These are phyloP conservation scores for Daldinia sp. DNA, from an alignment of 2,329 filamentous ascomycete genomes.

Conservation along the genomic window DNA sequence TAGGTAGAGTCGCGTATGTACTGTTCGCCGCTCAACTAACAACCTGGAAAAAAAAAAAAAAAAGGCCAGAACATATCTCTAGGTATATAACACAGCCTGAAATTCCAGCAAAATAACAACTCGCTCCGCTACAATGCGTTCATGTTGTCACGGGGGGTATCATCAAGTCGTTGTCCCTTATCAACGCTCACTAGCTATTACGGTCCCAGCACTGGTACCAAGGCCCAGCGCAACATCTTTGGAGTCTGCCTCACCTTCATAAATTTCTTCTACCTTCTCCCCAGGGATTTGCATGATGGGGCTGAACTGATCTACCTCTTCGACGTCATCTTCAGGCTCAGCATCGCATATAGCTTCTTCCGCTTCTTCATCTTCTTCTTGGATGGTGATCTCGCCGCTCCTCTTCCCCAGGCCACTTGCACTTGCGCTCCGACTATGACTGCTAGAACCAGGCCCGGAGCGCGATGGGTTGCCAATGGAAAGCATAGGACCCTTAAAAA, in stretches of 20 bases:
- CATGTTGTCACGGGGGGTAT: conserved; percentile 20
- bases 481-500: conserved; percentile 83
- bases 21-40: neutral
- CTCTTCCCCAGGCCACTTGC: conserved; percentile 69
- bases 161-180: conserved; percentile 21
- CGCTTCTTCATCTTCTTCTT: conserved; percentile 68
- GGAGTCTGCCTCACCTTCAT: conserved; percentile 39
- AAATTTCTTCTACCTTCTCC: conserved; percentile 48
- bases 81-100: conserved; percentile 10
- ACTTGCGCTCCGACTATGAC: conserved; percentile 66
- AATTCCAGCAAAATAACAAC: conserved; percentile 9
- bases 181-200: neutral
- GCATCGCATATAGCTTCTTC: conserved; percentile 42
- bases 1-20: neutral
- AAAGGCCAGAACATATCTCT: conserved; percentile 9
- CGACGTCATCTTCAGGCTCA: conserved; percentile 44
- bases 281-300: conserved; percentile 44
- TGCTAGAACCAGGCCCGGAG: conserved; percentile 46
- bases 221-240: conserved; percentile 3
- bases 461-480: conserved; percentile 57
- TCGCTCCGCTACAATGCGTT: conserved; percentile 21
- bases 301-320: conserved; percentile 49
- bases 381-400: conserved; percentile 78
- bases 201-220: neutral
- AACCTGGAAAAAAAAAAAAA: conserved; percentile 4